A percentile compares a stretch with the other conserved stretches of the same genome.
phyloP scores from a whole-genome alignment of 495 filamentous ascomycete genomes.

The Amniculicola lignicola region DNA sequence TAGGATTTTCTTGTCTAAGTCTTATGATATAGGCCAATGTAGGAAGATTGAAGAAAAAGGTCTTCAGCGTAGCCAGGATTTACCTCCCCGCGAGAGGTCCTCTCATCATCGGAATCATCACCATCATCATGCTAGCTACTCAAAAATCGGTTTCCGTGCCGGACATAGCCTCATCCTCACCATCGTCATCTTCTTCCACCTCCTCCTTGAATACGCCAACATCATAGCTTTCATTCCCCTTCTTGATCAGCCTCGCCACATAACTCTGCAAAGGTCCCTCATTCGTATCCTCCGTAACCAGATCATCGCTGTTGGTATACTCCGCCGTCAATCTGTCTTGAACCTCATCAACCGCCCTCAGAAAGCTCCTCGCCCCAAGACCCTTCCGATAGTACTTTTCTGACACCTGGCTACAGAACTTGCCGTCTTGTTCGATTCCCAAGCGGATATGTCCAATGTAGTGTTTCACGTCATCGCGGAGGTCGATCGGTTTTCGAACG shows the following conservation, averaged over 20 bases:
- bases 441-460: constrained; percentile 6
- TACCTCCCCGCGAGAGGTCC: no score
- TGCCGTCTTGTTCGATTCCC: not conserved
- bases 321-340: not conserved
- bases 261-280: not conserved
- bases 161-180: not conserved
- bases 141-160: not conserved
- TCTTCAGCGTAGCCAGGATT: no score
- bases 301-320: not conserved
- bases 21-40: no score
- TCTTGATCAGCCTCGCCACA: not conserved
- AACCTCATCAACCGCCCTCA: not conserved
- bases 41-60: no score
- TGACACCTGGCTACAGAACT: not conserved
- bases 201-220: not conserved
- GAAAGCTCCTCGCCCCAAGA: constrained; percentile 3
- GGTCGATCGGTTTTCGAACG: constrained; percentile 39
- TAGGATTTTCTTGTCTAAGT: no score
- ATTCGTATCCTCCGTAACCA: constrained; percentile 3
- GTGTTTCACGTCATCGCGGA: not conserved
- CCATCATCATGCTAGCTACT: no score
- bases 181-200: not conserved
- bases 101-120: no score
- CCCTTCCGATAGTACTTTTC: not conserved
- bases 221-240: not conserved